Percentiles rank a stretch among this genome's conserved stretches.
These are phyloP conservation scores for Peronospora belbahrii DNA, from an alignment of 352 stramenopile genomes.

Conservation along the genomic window DNA sequence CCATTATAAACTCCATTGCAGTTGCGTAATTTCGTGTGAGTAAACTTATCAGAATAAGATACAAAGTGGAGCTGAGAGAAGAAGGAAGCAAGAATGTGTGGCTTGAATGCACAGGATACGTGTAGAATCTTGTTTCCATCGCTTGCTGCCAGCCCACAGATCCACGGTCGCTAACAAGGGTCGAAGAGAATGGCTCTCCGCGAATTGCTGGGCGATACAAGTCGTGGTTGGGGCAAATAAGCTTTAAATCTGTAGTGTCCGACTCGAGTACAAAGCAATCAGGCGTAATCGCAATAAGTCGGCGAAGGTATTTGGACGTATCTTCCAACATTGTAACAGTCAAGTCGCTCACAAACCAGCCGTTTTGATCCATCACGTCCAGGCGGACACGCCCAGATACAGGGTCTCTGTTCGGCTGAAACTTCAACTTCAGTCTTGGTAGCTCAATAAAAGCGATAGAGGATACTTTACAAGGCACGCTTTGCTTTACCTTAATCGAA, in stretches of 20 bases:
- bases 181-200: conserved; percentile 72
- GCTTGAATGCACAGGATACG: conserved; percentile 97
- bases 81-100: conserved; percentile 91
- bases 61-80: conserved; percentile 94
- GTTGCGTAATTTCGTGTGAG: conserved; percentile 91
- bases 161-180: conserved; percentile 68
- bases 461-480: conserved; percentile 4
- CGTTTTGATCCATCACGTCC: conserved; percentile 73
- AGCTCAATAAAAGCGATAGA: conserved; percentile 95
- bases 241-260: conserved; percentile 65
- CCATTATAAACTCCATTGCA: conserved; percentile 94
- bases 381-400: conserved; percentile 43
- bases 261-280: conserved; percentile 74
- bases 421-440: conserved; percentile 94
- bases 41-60: conserved; percentile 96
- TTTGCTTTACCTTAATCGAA: conserved; percentile 23
- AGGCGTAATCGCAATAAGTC: conserved; percentile 39
- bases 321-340: conserved; percentile 29
- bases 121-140: conserved; percentile 92
- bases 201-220: conserved; percentile 68
- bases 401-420: conserved; percentile 62
- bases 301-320: conserved; percentile 43
- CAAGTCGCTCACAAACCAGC: conserved; percentile 76
- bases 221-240: conserved; percentile 79
- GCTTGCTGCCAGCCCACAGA: conserved; percentile 80